Conservation (phyloP, 2,329 filamentous ascomycete species). For the Verticillium nubilum region DNA sequence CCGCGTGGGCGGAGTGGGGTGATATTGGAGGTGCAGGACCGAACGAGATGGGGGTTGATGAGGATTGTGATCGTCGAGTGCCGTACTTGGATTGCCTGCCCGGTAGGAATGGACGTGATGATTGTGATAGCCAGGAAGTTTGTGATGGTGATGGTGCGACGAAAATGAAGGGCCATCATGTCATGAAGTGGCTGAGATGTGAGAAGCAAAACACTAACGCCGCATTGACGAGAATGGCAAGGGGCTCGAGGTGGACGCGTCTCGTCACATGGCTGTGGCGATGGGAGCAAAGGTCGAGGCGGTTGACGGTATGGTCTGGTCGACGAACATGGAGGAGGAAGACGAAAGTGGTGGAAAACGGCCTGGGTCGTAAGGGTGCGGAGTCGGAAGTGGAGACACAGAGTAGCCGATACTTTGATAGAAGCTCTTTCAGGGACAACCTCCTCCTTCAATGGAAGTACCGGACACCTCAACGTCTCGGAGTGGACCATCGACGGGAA, state of each 20-base stretch:
- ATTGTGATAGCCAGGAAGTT: background rate
- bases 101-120: background rate
- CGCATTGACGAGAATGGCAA: background rate
- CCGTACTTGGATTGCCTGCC: background rate
- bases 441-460: background rate
- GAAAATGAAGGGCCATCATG: background rate
- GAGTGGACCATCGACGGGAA: slow-evolving; percentile 7
- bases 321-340: background rate
- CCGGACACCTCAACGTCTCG: background rate
- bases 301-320: too few species aligned
- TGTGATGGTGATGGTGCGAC: background rate
- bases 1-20: background rate
- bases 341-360: too few species aligned
- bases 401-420: background rate
- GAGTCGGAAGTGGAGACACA: background rate
- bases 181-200: background rate
- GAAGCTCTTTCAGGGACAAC: background rate
- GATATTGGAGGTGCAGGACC: slow-evolving; percentile 2
- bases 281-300: background rate
- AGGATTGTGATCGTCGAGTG: background rate
- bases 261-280: background rate
- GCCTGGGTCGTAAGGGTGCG: too few species aligned
- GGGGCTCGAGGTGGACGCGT: background rate
- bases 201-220: background rate
- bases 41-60: background rate